Percentiles rank a stretch among this genome's conserved stretches.
phyloP scores from a whole-genome alignment of 441 rosid genomes.

The Bruguiera hainesii region DNA sequence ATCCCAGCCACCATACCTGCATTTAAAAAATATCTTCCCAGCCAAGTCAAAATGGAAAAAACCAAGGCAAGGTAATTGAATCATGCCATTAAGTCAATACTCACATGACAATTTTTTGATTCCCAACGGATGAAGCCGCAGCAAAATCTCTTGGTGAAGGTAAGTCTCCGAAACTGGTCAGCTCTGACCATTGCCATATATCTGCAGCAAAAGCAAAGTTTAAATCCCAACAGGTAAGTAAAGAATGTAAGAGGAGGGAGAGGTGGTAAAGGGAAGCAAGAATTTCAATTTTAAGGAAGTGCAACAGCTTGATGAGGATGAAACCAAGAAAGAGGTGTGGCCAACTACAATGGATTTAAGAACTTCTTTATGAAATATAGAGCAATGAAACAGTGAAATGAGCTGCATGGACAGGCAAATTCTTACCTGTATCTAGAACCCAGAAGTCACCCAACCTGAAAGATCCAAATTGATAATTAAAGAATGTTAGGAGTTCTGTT shows the following conservation, averaged over 20 bases:
- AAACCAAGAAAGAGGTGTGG: background rate
- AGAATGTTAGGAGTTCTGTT: background rate
- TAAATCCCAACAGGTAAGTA: conserved; percentile 8
- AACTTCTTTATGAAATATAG: background rate
- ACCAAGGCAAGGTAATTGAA: conserved; percentile 15
- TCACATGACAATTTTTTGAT: conserved; percentile 80
- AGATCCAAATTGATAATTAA: conserved; percentile 22
- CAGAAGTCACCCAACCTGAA: conserved; percentile 95
- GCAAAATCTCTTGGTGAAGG: conserved; percentile 95
- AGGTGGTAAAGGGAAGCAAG: no score
- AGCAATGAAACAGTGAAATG: background rate
- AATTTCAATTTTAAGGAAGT: no score
- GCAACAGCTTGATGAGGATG: background rate
- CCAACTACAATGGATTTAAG: background rate
- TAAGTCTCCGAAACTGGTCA: conserved; percentile 87
- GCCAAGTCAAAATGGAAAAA: conserved; percentile 13
- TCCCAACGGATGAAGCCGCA: conserved; percentile 91
- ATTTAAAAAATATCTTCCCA: conserved; percentile 23
- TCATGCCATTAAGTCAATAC: conserved; percentile 26
- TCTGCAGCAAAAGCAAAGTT: conserved; percentile 44
- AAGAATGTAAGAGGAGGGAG: background rate
- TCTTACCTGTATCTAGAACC: conserved; percentile 97
- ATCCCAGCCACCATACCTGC: conserved; percentile 99
- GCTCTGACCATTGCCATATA: conserved; percentile 99
- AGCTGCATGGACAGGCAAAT: conserved; percentile 5